Base-by-base conservation (phyloP, 2,329 filamentous ascomycete genomes). In the Penicillium fuscoglaucum region DNA sequence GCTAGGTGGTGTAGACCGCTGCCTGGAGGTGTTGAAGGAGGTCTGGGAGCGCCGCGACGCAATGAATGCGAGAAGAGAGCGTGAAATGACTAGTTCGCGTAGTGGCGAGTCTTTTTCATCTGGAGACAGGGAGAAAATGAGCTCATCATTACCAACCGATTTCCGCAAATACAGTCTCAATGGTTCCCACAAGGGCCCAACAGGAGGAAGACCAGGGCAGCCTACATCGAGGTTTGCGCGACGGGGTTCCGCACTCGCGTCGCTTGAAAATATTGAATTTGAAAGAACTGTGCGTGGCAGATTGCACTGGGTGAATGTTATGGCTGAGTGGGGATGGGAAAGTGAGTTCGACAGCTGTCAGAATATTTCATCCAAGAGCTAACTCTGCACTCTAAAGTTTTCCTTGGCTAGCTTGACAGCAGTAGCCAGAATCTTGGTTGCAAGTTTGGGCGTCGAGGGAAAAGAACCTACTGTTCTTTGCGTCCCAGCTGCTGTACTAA, bases 321-420 rank as follows among this genome's bases (percentile, higher is more conserved):
- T 90, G 87, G 83, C 82, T 61, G 87, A 89, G 64, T 88, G 85
- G 85, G 77, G 80, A n/a, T 90, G 87, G 87, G 87, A 90, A 80
- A 83, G 87, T 88, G 76, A 76, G 82, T 52, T 48, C 29, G 19
- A 28, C 12, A 35, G 26, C 35, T 10, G 1, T 21, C 17, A 10
- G 21, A 10, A 7, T 2, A 4, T 7, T 24, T 8, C 12, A 46
- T 10, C 4, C n/a, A 48, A 39, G 12, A 35, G 2, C 21, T 51
- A 31, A 56, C 46, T 12, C 4, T 19, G 4, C 4, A 17, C n/a
- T 13, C 19, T 2, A 56, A 26, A 66, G 63, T 66, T 8, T 66
- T 66, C 24, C 49, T 66, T 35, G 63, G 62, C 31, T 59, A 59
- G 52, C 6, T 24, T 28, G 13, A 29, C 6, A 21, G 5, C 17